These are phyloP conservation scores for Plantago lanceolata DNA, from an alignment of 305 asterid genomes.

Conservation along the genomic window DNA sequence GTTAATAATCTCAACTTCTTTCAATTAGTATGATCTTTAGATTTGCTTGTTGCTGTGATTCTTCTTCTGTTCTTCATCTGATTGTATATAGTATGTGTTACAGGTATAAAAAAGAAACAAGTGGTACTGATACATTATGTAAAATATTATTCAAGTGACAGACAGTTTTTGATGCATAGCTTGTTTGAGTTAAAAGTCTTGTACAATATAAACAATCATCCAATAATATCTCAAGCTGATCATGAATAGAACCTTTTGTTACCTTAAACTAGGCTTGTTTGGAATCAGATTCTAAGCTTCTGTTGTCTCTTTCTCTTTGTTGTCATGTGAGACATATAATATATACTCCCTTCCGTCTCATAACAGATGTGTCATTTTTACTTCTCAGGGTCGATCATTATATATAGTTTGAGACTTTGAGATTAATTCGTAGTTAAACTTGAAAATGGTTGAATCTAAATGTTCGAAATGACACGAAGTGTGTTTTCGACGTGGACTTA, in stretches of 20 bases:
- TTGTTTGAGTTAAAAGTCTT: background rate
- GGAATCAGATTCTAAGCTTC: conserved; percentile 14
- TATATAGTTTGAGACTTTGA: no score
- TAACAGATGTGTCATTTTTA: no score
- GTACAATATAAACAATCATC: background rate
- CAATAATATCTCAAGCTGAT: no score
- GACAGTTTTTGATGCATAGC: conserved; percentile 2
- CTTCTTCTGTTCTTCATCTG: background rate
- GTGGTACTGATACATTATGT: background rate
- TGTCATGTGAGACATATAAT: background rate
- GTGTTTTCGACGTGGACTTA: no score
- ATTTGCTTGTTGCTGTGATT: conserved; percentile 6
- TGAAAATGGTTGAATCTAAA: no score
- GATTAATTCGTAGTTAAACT: no score
- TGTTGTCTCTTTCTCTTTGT: background rate
- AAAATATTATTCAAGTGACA: no score
- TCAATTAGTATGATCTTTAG: background rate
- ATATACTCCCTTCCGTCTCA: no score
- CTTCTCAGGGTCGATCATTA: no score
- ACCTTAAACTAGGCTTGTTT: background rate
- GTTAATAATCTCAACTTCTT: background rate
- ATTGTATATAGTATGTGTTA: background rate
- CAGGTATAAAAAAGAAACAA: background rate
- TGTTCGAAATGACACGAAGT: no score
- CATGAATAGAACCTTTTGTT: background rate